Conservation (phyloP, 345 rosid species). For the Erucastrum elatum region DNA sequence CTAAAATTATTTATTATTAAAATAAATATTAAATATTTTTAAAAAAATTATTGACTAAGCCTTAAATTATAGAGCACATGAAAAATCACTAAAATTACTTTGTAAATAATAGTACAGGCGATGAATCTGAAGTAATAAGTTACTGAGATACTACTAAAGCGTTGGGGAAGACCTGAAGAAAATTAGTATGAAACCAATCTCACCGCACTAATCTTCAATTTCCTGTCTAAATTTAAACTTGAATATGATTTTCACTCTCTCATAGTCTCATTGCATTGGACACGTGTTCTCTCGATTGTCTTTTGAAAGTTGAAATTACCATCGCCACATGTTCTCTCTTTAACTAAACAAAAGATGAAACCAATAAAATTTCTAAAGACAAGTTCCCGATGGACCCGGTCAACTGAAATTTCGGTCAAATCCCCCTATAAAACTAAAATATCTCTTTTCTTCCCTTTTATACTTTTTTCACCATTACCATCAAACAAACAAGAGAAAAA, state of each 20-base stretch:
- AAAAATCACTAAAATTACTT: too few species aligned
- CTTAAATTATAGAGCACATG: too few species aligned
- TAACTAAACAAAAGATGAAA: constrained; percentile 30
- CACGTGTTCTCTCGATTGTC: constrained; percentile 18
- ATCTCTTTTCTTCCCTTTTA: not conserved
- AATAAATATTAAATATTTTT: too few species aligned
- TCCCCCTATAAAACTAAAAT: constrained; percentile 12
- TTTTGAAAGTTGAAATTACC: constrained; percentile 5
- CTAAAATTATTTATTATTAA: too few species aligned
- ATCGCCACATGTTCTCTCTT: constrained; percentile 37
- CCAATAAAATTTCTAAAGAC: constrained; percentile 26
- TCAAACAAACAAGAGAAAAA: not conserved
- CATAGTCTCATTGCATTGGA: not conserved
- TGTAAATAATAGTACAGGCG: too few species aligned
- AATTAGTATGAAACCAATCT: not conserved
- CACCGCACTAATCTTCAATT: not conserved
- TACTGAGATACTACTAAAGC: not conserved
- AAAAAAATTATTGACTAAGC: too few species aligned
- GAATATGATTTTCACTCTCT: not conserved
- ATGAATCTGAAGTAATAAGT: too few species aligned
- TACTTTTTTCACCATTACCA: not conserved
- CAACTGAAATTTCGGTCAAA: constrained; percentile 29
- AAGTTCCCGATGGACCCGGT: constrained; percentile 36
- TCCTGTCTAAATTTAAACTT: not conserved
- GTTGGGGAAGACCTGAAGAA: not conserved